Conservation (phyloP, 139 green algal species). For the Spirogloea muscicola region DNA sequence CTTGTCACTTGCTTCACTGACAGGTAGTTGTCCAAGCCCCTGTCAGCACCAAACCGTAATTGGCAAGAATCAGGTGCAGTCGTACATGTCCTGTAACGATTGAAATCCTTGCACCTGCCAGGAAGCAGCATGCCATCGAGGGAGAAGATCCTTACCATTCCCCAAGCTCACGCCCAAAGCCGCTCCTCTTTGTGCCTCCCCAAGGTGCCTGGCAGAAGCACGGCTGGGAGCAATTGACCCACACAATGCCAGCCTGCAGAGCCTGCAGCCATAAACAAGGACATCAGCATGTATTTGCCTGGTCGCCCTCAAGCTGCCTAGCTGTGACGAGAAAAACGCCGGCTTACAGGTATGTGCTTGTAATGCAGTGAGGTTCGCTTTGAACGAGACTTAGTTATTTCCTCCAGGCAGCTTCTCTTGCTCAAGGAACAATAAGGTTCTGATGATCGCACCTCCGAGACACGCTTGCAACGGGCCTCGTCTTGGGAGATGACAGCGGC, state of each 20-base stretch:
- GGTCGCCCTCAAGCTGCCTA: no score
- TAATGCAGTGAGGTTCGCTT: no score
- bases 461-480: conserved; percentile 28
- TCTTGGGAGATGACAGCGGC: conserved; percentile 72
- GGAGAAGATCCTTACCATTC: conserved; percentile 16
- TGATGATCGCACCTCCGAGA: conserved; percentile 31
- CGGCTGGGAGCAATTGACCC: conserved; percentile 87
- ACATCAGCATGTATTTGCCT: no score
- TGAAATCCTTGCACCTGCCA: not conserved
- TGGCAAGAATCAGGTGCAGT: not conserved
- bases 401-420: no score
- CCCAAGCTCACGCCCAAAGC: conserved; percentile 77
- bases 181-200: conserved; percentile 71
- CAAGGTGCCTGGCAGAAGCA: conserved; percentile 82
- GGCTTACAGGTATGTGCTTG: no score
- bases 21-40: conserved; percentile 73
- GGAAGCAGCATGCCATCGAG: not conserved
- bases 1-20: conserved; percentile 76
- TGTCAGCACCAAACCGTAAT: conserved; percentile 11
- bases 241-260: conserved; percentile 75
- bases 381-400: no score
- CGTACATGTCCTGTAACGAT: not conserved
- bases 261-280: no score
- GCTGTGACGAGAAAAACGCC: no score
- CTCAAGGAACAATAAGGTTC: no score